These are phyloP conservation scores for Orbilia quercus DNA, from an alignment of 2,329 filamentous ascomycete species.

Conservation along the genomic window DNA sequence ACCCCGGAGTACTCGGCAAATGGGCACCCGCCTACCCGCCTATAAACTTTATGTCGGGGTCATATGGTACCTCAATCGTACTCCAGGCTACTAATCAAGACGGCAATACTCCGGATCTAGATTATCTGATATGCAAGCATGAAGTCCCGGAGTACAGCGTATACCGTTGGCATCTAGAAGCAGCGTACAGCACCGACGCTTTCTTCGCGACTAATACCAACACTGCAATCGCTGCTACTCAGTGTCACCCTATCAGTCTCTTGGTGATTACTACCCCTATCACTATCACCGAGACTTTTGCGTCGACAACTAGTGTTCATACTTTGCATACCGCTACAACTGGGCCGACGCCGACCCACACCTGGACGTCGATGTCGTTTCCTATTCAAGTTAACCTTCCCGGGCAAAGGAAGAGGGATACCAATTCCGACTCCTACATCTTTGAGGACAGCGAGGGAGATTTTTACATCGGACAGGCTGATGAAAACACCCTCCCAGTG, in stretches of 20 bases:
- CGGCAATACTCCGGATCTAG: background rate
- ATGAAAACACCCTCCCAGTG: background rate
- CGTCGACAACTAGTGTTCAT: no score
- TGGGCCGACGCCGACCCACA: background rate
- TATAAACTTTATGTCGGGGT: no score
- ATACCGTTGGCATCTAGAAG: constrained; percentile 25
- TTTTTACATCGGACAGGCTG: constrained; percentile 1
- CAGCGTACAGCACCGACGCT: constrained; percentile 1
- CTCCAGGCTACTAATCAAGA: constrained; percentile 8
- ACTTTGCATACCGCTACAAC: no score
- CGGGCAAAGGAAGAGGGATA: background rate
- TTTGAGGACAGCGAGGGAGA: constrained; percentile 9
- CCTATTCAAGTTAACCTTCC: constrained; percentile 28
- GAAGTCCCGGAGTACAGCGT: constrained; percentile 1
- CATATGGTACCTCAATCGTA: no score
- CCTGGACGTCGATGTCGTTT: constrained; percentile 27
- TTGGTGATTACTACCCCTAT: background rate
- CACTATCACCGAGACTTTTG: constrained; percentile 1
- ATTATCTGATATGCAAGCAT: constrained; percentile 22
- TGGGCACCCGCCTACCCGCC: constrained; percentile 21
- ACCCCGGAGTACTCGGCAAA: background rate
- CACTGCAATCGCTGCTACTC: background rate
- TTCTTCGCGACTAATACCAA: constrained; percentile 10
- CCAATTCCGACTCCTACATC: constrained; percentile 15
- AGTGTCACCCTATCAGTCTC: constrained; percentile 19